Percentiles rank a stretch among this genome's conserved stretches.
These are phyloP conservation scores for Zelopaecilomyces penicillatus DNA, from an alignment of 2,329 filamentous ascomycete species.

Conservation along the genomic window DNA sequence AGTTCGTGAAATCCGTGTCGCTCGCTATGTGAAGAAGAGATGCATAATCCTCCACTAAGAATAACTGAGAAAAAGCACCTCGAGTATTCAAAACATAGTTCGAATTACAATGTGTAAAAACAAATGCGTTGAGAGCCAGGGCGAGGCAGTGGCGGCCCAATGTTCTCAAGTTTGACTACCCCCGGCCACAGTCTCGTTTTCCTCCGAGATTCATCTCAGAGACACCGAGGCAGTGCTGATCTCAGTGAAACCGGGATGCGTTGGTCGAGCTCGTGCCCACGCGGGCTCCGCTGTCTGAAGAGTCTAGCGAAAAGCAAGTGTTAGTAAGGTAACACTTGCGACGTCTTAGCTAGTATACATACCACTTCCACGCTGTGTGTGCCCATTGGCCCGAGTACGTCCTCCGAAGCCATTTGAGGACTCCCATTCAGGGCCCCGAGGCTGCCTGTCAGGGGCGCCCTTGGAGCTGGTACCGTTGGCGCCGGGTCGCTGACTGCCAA, in stretches of 20 bases:
- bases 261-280: constrained; percentile 26
- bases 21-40: too few relatives aligned
- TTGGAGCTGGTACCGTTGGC: constrained; percentile 35
- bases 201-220: constrained; percentile 1
- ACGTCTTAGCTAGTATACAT: constrained; percentile 20
- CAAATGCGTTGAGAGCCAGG: constrained; percentile 17
- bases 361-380: constrained; percentile 55
- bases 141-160: constrained; percentile 1
- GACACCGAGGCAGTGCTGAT: not conserved
- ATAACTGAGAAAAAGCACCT: constrained; percentile 13
- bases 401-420: constrained; percentile 42
- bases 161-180: too few relatives aligned
- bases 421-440: constrained; percentile 57
- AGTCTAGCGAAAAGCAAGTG: constrained; percentile 22
- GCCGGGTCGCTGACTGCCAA: constrained; percentile 55
- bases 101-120: constrained; percentile 31
- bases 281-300: constrained; percentile 34
- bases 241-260: constrained; percentile 29
- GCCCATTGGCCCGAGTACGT: constrained; percentile 49
- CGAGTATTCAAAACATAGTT: constrained; percentile 15
- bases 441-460: constrained; percentile 52
- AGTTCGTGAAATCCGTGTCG: not conserved
- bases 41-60: not conserved
- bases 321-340: constrained; percentile 9
- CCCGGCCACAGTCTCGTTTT: too few relatives aligned